Evolutionary conservation across 2,329 filamentous ascomycete species (phyloP), one percentile per base, ranked within the genome.

Genomic region (Penicillium concentricum): DNA sequence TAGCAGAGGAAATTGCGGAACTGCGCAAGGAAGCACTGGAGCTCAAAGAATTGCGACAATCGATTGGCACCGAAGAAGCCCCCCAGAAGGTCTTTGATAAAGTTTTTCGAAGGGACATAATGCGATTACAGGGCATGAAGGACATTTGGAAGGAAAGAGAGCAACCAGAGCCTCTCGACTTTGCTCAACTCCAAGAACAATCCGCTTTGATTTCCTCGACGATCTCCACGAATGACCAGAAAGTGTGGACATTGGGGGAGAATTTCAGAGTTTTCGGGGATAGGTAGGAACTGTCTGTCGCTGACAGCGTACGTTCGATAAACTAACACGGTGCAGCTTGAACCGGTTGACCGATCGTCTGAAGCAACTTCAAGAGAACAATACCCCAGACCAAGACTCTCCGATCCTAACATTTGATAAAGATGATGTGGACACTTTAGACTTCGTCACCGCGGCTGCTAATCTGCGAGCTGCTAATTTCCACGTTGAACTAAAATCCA

Each of bases 91-190:
- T 99, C 0, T 97, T 97, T 69, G 85, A 96, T 69, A 99, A 97
- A 72, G 92, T 97, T 3, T 99, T 94, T 75, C 84, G 87, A 60
- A 81, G 89, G 48, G 94, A 99, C 69, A 89, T 99, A 53, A 81
- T 88, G 61, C 85, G 94, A 16, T 74, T 99, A 54, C 83, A 87
- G 39, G 89, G 88, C 15, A 95, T 97, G 84, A 88, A 94, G 69
- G 93, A 95, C 61, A 96, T 97, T 91, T 99, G 94, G 94, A 95
- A 92, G 75, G 87, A 85, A 4, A 84, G 92, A 63, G 84, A 85
- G 60, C 81, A 88, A 2, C 94, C 93, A 0, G 82, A 88, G 65
- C 78, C 90, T 8, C 80, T 97, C 13, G 81, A 88, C 38, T 96
- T 89, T 71, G 82, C 87, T 13, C 72, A 76, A 0, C 71, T 93